A percentile compares a stretch with the other conserved stretches of the same genome.
Evolutionary conservation across 208 protist species (phyloP).

Genomic region (Trypanosoma melophagium): DNA sequence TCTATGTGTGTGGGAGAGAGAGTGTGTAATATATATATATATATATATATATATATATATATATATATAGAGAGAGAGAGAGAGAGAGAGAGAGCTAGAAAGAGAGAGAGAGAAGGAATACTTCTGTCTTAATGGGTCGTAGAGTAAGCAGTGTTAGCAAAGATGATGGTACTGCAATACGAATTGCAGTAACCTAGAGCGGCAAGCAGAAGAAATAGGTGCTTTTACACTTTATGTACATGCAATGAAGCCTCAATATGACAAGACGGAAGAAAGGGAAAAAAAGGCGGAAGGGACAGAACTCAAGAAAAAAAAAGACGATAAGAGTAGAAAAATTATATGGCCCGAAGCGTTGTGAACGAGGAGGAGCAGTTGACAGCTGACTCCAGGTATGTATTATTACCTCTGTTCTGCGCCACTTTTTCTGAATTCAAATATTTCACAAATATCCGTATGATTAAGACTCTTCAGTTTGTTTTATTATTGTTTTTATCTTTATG

Average conservation of each 20-base stretch:
- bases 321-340: constrained; percentile 8
- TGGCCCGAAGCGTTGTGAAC: not conserved
- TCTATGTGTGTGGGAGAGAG: not conserved
- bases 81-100: no score
- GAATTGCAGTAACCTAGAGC: not conserved
- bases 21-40: no score
- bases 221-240: no score
- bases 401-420: not conserved
- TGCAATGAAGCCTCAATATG: not conserved
- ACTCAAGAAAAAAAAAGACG: constrained; percentile 2
- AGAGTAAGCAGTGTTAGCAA: no score
- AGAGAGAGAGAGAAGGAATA: not conserved
- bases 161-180: not conserved
- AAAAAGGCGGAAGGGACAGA: no score
- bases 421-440: constrained; percentile 2
- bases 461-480: not conserved
- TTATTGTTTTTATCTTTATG: not conserved
- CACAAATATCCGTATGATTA: no score
- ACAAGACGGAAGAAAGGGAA: not conserved
- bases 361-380: not conserved
- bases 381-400: not conserved
- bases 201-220: no score
- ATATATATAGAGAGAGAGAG: no score
- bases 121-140: not conserved
- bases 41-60: no score